phyloP scores from a whole-genome alignment of 352 stramenopile species.

The Phytophthora tentaculata region DNA sequence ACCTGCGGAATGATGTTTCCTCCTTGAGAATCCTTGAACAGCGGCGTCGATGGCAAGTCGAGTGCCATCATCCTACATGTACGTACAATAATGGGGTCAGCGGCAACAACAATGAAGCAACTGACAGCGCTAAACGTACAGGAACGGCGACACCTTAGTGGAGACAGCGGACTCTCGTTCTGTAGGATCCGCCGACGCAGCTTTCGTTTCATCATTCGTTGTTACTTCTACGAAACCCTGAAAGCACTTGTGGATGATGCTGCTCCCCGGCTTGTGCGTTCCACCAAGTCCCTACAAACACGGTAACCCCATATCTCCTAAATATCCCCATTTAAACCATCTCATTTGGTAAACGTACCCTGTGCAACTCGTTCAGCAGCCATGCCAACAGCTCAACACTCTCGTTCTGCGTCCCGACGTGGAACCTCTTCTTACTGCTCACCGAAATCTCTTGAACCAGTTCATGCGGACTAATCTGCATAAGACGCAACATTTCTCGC shows the following conservation, averaged over 20 bases:
- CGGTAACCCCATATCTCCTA: slow-evolving; percentile 11
- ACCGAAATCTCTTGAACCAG: slow-evolving; percentile 95
- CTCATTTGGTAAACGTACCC: slow-evolving; percentile 40
- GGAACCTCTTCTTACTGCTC: slow-evolving; percentile 97
- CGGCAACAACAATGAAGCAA: background rate
- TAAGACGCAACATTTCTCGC: slow-evolving; percentile 6
- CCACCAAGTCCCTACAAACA: slow-evolving; percentile 75
- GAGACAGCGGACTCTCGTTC: slow-evolving; percentile 44
- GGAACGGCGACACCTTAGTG: slow-evolving; percentile 62
- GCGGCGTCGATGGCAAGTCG: slow-evolving; percentile 97
- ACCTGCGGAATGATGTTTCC: slow-evolving; percentile 97
- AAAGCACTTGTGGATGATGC: slow-evolving; percentile 97
- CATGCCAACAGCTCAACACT: slow-evolving; percentile 97
- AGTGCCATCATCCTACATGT: slow-evolving; percentile 93
- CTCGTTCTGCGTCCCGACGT: slow-evolving; percentile 94
- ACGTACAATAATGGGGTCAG: slow-evolving; percentile 19
- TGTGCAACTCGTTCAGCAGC: slow-evolving; percentile 96
- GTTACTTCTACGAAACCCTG: slow-evolving; percentile 95
- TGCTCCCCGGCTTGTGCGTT: slow-evolving; percentile 84
- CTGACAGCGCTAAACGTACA: slow-evolving; percentile 43
- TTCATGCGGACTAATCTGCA: slow-evolving; percentile 95
- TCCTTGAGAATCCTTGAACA: slow-evolving; percentile 98
- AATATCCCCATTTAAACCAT: background rate
- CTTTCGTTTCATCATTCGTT: slow-evolving; percentile 74
- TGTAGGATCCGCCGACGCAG: slow-evolving; percentile 28